Evolutionary conservation across 371 early-diverging fungal genomes (phyloP), one percentile per base, ranked within the genome.

Genomic region (Chytridium lagenaria): DNA sequence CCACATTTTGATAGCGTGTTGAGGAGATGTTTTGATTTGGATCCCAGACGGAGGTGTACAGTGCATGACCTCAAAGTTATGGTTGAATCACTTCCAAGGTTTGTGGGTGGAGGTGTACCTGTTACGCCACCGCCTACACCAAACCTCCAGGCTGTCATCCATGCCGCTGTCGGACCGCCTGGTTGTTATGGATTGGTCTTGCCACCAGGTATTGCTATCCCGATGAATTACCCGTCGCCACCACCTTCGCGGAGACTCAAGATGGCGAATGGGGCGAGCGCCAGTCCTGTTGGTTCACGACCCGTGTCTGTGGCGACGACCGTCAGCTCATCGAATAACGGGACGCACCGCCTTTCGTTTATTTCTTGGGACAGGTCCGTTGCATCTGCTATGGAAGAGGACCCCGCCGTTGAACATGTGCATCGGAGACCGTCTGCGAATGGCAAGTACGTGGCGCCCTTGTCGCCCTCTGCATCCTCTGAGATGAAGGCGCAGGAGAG

Each of bases 1-100:
- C 82, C 77, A 23, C 90, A 90, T 59, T 88, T 94, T 70, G 89
- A 91, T 71, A 81, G 83, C 30, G 90, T 94, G 15, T 77, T 95
- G 61, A 85, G 88, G 59, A 83, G 92, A 16, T 86, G 90, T 39
- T 89, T 95, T 37, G 88, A 89, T 59, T 77, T 91, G 69, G 93
- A 94, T 67, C 77, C 80, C n/a, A 61, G 72, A 22, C 83, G 86
- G 30, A 87, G 95, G 36, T 92, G 92, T 71, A 77, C 87, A 0
- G 78, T 94, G 51, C 44, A 40, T 19, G 75, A 75, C 66, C 44
- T 75, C 50, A 75, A 75, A 61, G 59, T 67, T 7, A 34, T 75
- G 50, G 61, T 75, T 22, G 75, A 70, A 33, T 59, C 52, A 15
- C 66, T 75, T 66, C 75, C 75, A 2, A 64, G 67, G n/a, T 75